Evolutionary conservation across 306 rosid genomes (phyloP), one percentile per base, ranked within the genome.

Genomic region (Prosopis cineraria): DNA sequence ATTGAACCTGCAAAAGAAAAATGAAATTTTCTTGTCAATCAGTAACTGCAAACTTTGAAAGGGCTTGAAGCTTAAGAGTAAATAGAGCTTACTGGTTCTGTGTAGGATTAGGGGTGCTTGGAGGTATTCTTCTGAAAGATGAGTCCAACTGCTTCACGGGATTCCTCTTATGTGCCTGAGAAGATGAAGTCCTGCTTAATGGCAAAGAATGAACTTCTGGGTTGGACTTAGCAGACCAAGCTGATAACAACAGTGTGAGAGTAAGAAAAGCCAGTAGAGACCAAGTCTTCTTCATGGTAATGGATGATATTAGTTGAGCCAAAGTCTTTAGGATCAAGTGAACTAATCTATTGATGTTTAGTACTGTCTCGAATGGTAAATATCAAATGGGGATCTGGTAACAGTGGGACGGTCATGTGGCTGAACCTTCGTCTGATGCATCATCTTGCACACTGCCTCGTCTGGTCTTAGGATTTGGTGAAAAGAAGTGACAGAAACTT

Each of bases 1-100:
- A 68, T 71, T 44, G 16, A 24, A 82, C 77, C 90, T 87, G 90
- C 70, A 60, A 77, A 36, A 76, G 73, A 68, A 81, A 72, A 70
- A 84, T 12, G 48, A 66, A 16, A 45, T 68, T 74, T 40, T 36
- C 30, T 8, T 70, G 37, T 47, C 62, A 81, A 17, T 50, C 55
- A 55, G 19, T 12, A 27, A 41, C 84, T 30, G 67, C 63, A 24
- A 31, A 13, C 8, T 14, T 43, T 13, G 71, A 64, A 53, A 60
- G 73, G 64, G 44, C 77, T 69, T 80, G 67, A 73, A 72, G 65
- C 59, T 34, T 50, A 1, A 64, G 12, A 37, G 48, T 36, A 20
- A 34, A 19, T 17, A 68, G 27, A 76, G 68, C 73, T 55, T 84
- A 87, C 90, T 82, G 84, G 86, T 87, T 87, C 79, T 84, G 88